These are phyloP conservation scores for Verbena officinalis DNA, from an alignment of 257 asterid species.

Conservation along the genomic window DNA sequence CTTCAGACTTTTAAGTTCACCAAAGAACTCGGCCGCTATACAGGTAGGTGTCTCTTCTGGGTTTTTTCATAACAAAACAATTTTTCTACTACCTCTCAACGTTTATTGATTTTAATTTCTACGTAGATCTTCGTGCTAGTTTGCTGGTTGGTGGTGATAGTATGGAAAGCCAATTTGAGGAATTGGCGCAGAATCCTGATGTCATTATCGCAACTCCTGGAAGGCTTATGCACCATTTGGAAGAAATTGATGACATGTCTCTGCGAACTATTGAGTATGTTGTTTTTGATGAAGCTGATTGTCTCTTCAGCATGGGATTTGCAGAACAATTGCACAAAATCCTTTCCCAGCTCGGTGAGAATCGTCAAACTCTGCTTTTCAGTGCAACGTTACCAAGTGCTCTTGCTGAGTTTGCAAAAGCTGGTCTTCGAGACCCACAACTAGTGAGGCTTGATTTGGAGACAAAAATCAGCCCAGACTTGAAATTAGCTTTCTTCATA, in stretches of 20 bases:
- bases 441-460: conserved; percentile 94
- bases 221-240: conserved; percentile 89
- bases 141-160: conserved; percentile 98
- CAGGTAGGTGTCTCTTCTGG: conserved; percentile 49
- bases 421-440: conserved; percentile 94
- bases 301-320: conserved; percentile 96
- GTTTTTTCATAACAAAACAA: not conserved
- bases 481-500: conserved; percentile 77
- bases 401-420: conserved; percentile 96
- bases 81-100: no score
- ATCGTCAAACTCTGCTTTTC: conserved; percentile 90
- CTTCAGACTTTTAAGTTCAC: conserved; percentile 85
- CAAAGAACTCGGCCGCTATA: conserved; percentile 78
- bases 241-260: conserved; percentile 95
- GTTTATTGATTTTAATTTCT: conserved; percentile 10
- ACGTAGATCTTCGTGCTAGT: conserved; percentile 79
- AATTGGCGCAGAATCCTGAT: conserved; percentile 90
- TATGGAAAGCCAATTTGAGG: conserved; percentile 97
- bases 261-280: conserved; percentile 86
- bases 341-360: conserved; percentile 71
- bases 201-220: conserved; percentile 95
- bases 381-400: conserved; percentile 97
- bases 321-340: conserved; percentile 84
- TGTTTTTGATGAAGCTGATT: conserved; percentile 95
- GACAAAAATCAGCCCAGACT: conserved; percentile 87